Base-by-base conservation (phyloP, 169 alveolate genomes). In the Fabrea salina region DNA sequence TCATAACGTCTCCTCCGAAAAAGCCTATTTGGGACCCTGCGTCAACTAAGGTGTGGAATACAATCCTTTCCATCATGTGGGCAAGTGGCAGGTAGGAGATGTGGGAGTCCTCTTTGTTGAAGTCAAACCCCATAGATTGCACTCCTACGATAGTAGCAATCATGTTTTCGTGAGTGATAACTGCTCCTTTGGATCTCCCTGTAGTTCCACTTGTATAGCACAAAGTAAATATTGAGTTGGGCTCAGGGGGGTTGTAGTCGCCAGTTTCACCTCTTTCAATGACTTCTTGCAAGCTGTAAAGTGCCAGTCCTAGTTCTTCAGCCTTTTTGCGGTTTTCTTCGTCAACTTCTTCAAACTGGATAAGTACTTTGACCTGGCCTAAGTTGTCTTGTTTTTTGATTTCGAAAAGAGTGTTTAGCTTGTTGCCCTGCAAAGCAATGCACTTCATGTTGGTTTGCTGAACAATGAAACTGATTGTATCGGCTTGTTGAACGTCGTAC, bases 131-230 rank as follows among this genome's bases (percentile, higher is more conserved):
- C 35, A 33, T 71, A 75, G 79, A 41, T 82, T 75, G 33, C 74
- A 61, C 13, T 70, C 57, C 79, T 35, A 88, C 93, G 1, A 89
- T 78, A 6, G 91, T 74, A 19, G 95, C 85, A 32, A 93, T 84
- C 57, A 94, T 77, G 67, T 92, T 94, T 4, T 79, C 79, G 56
- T 98, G 99, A 1, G 99, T 88, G 71, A 97, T 84, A 91, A 97
- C 91, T 30, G 96, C 99, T 35, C 99, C 99, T 89, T 98, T 98
- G 8, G 99, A 99, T 43, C 77, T 77, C 64, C 99, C 99, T 37
- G 99, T 97, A 0, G 99, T 97, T 16, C 99, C 99, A 22, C 98
- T 93, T 25, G 99, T 98, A 87, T 95, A 98, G 72, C 98, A 97
- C 32, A 98, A 89, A 7, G 98, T 93, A 86, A 83, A 91, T 30